Base-by-base conservation (phyloP, 139 green algal species). In the Astrephomene gubernaculifera region DNA sequence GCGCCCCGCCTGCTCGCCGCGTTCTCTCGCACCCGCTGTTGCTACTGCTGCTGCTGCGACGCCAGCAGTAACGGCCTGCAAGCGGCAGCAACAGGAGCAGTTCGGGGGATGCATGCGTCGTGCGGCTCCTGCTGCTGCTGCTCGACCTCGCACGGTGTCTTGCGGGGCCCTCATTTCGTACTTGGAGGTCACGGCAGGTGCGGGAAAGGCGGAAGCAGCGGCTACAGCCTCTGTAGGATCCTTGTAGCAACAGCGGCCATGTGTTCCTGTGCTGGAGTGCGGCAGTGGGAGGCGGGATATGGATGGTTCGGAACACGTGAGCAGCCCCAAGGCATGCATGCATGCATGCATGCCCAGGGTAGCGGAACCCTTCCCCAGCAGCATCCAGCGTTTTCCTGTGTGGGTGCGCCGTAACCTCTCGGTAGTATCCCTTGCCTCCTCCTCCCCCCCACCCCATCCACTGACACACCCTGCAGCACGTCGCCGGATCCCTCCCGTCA, bases 151-250 rank as follows among this genome's bases (percentile, higher is more conserved):
- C n/a, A n/a, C n/a, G n/a, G 2, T 29, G 22, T 75, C 68, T 2
- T 75, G 68, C 52, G 24, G 35, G 0, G 74, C 74, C 10, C 74
- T 82, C 1, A 82, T 82, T 17, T 82, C 74, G 14, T 82, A 82
- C 38, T 54, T 82, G 57, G 74, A 82, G 74, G 74, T 82, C 53
- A 64, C 74, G 14, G 54, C 74, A 0, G 74, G 74, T 82, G 29
- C 22, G 73, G 2, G 29, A 19, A 17, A 8, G 54, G 54, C 49
- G 49, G 49, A 12, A 57, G 49, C 14, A 57, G 49, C 14, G 49
- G 49, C 14, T 25, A 17, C 14, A 17, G n/a, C n/a, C n/a, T n/a
- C n/a, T n/a, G 49, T 12, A 57, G 49, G 49, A 17, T 17, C 14
- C 12, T 57, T 25, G 14, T 25, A 12, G 49, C 49, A 57, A 17